Base-by-base conservation (phyloP, 1,284 basidiomycete species). In the Malassezia obtusa region DNA sequence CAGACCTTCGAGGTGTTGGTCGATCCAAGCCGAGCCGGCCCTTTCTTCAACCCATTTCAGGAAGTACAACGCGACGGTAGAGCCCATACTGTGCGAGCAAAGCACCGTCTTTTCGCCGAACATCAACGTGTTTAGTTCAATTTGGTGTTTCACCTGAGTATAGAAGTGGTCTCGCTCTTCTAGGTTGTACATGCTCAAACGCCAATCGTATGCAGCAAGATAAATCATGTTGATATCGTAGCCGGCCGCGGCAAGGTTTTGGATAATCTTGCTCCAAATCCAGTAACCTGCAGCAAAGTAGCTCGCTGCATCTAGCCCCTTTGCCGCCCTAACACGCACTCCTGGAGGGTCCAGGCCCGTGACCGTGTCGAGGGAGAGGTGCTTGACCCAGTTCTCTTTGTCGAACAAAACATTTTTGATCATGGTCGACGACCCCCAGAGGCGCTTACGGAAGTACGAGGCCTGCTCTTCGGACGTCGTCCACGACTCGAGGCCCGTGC, bases 81-180 rank as follows among this genome's bases (percentile, higher is more conserved):
- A 61, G n/a, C 78, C 69, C 71, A 79, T 76, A 53, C 76, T 77
- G 50, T 96, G 91, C 22, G 86, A 84, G 17, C 84, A 84, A 41
- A 98, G 77, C 1, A 95, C 91, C 2, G 85, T 83, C 74, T 90
- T 95, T 74, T 83, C 83, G 12, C 80, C 79, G 59, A 84, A 83
- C 10, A 85, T 80, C 52, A 77, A 78, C 62, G 81, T 83, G 71
- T 91, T 83, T 40, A 84, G 79, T 75, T 98, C 92, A 45, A 96
- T 87, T 4, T 81, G 84, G 7, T 78, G 69, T 76, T 94, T 95
- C 45, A 98, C 79, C 52, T 81, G 82, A 0, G 87, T 88, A 68
- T 94, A 96, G 76, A 91, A 96, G 3, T 84, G 84, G 73, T 99
- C 94, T 28, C 94, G 82, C 61, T 85, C 84, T 45, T 98, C 90